These are phyloP conservation scores for Parafenestella ontariensis DNA, from an alignment of 2,329 filamentous ascomycete species.

Conservation along the genomic window DNA sequence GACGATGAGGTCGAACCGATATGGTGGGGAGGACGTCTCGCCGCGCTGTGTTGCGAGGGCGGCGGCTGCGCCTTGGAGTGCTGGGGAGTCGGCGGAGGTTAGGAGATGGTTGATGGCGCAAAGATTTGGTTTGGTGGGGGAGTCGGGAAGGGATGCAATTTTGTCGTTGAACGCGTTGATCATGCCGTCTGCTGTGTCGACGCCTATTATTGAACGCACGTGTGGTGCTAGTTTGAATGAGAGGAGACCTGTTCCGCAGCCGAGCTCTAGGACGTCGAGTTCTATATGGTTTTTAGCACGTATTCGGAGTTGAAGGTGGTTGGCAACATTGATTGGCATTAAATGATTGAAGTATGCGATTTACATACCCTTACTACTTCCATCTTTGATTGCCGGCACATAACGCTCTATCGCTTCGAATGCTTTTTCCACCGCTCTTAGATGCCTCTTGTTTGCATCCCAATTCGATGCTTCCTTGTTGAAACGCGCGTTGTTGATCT, in stretches of 20 bases:
- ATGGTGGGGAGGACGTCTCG: conserved; percentile 29
- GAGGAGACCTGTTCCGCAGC: conserved; percentile 64
- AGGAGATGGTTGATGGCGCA: conserved; percentile 57
- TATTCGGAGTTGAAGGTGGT: no score
- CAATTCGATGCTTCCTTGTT: conserved; percentile 62
- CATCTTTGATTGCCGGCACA: conserved; percentile 45
- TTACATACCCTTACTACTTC: conserved; percentile 34
- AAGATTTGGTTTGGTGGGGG: conserved; percentile 49
- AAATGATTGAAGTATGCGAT: background rate
- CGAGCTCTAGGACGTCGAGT: conserved; percentile 62
- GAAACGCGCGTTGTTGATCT: conserved; percentile 57
- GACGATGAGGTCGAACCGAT: conserved; percentile 59
- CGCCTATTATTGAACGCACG: conserved; percentile 57
- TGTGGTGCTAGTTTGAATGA: conserved; percentile 59
- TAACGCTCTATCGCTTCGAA: conserved; percentile 54
- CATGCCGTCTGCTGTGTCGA: conserved; percentile 64
- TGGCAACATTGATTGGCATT: no score
- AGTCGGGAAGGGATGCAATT: conserved; percentile 39
- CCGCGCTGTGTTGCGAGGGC: conserved; percentile 45
- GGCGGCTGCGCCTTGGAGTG: conserved; percentile 37
- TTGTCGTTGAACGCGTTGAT: conserved; percentile 59
- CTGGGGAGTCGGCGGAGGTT: conserved; percentile 57
- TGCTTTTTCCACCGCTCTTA: conserved; percentile 54
- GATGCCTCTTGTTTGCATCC: conserved; percentile 62
- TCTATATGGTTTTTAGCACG: background rate